Evolutionary conservation across 768 basidiomycete species (phyloP).

Genomic region (Xerocomellus intermedius): DNA sequence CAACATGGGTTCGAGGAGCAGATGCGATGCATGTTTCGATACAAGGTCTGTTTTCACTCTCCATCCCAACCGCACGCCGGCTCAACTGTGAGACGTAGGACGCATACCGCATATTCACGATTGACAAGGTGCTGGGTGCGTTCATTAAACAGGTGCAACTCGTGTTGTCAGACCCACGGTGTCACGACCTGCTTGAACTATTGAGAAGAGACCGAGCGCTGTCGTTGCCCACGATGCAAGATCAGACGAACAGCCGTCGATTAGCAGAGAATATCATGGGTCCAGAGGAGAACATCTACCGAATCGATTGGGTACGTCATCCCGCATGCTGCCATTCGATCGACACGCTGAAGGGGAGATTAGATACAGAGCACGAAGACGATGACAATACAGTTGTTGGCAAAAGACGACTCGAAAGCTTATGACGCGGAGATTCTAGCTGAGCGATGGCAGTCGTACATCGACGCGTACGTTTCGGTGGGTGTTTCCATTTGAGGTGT

Average conservation of each 20-base stretch:
- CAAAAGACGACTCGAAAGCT: constrained; percentile 72
- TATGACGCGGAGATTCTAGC: constrained; percentile 77
- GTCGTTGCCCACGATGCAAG: constrained; percentile 60
- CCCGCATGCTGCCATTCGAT: neutral
- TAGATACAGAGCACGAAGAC: constrained; percentile 66
- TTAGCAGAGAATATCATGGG: constrained; percentile 69
- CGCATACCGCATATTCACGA: constrained; percentile 87
- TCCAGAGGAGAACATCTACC: constrained; percentile 75
- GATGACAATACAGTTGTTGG: constrained; percentile 72
- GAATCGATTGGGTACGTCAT: constrained; percentile 72
- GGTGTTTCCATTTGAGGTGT: constrained; percentile 13
- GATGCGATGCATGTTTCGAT: constrained; percentile 83
- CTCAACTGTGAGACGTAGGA: constrained; percentile 42
- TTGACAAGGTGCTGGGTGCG: constrained; percentile 86
- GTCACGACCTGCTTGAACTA: constrained; percentile 69
- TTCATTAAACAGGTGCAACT: constrained; percentile 89
- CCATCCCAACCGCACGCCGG: neutral
- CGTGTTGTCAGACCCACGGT: constrained; percentile 65
- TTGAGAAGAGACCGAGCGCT: constrained; percentile 68
- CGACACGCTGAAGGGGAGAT: neutral
- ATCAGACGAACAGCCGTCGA: constrained; percentile 64
- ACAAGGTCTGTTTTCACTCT: constrained; percentile 48
- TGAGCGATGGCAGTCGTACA: constrained; percentile 77
- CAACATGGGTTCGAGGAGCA: constrained; percentile 87
- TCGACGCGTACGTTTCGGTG: constrained; percentile 74